Conservation (phyloP, 768 basidiomycete species). For the Cyathus striatus region DNA sequence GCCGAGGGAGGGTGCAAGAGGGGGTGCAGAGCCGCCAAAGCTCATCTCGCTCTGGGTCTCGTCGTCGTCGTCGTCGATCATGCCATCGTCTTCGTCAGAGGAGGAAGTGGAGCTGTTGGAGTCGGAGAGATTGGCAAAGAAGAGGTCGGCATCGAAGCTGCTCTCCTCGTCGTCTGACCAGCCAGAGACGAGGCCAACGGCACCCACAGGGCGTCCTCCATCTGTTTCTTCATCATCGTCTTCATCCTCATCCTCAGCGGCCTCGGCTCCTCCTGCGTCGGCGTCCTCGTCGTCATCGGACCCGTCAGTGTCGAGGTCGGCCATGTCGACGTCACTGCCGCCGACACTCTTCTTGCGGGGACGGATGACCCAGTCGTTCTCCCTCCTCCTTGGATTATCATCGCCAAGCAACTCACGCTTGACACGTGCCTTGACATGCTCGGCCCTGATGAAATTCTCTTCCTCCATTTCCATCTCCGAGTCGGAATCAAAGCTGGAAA, state of each 20-base stretch:
- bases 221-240: constrained; percentile 39
- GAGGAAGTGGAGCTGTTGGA: constrained; percentile 27
- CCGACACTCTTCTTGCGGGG: constrained; percentile 70
- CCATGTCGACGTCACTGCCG: constrained; percentile 54
- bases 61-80: constrained; percentile 34
- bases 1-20: constrained; percentile 21
- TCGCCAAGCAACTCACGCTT: constrained; percentile 58
- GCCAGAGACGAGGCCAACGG: constrained; percentile 64
- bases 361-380: constrained; percentile 57
- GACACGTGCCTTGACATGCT: constrained; percentile 48
- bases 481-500: constrained; percentile 48
- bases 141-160: constrained; percentile 77
- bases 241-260: constrained; percentile 33
- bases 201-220: constrained; percentile 25
- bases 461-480: constrained; percentile 58
- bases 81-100: constrained; percentile 15
- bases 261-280: constrained; percentile 36
- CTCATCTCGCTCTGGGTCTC: constrained; percentile 34
- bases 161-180: constrained; percentile 82
- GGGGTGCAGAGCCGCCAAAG: constrained; percentile 20
- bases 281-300: constrained; percentile 61
- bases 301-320: constrained; percentile 51
- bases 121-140: constrained; percentile 76
- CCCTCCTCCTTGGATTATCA: constrained; percentile 34
- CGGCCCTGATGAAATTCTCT: constrained; percentile 50